Percentiles rank a stretch among this genome's conserved stretches.
Conservation (phyloP, 2,329 filamentous ascomycete species). For the Lasiodiplodia citricola region DNA sequence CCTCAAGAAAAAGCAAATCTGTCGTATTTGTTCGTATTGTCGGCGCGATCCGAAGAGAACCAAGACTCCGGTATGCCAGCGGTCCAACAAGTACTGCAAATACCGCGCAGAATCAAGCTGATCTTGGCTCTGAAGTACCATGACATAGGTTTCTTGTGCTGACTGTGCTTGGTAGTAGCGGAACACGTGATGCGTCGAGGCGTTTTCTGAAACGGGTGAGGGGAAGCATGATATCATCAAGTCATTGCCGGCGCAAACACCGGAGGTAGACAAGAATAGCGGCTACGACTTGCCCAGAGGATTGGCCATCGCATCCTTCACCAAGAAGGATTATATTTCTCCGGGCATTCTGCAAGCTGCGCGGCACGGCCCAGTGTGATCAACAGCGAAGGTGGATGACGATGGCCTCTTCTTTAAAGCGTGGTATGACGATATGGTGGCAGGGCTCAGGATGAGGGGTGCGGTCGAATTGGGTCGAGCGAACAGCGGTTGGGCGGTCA, state of each 20-base stretch:
- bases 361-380: not conserved
- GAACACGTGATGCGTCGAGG: not conserved
- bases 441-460: slow-evolving; percentile 19
- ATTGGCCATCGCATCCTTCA: not conserved
- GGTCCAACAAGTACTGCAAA: too few species aligned
- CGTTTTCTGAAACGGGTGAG: not conserved
- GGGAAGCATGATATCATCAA: slow-evolving; percentile 19
- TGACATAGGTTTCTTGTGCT: too few species aligned
- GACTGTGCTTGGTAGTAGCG: not conserved
- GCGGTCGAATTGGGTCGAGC: not conserved
- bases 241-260: not conserved
- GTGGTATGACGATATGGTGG: not conserved
- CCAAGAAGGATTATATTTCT: too few species aligned
- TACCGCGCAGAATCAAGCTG: too few species aligned
- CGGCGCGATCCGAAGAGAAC: too few species aligned
- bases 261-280: not conserved
- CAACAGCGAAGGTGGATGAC: not conserved
- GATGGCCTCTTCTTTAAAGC: not conserved
- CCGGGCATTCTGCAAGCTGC: not conserved
- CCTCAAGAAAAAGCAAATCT: too few species aligned
- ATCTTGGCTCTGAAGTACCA: too few species aligned
- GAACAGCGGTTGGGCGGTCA: not conserved
- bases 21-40: too few species aligned
- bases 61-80: too few species aligned
- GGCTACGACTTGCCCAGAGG: not conserved